Base-by-base conservation (phyloP, 1,284 basidiomycete genomes). In the Tremellales sp. region DNA sequence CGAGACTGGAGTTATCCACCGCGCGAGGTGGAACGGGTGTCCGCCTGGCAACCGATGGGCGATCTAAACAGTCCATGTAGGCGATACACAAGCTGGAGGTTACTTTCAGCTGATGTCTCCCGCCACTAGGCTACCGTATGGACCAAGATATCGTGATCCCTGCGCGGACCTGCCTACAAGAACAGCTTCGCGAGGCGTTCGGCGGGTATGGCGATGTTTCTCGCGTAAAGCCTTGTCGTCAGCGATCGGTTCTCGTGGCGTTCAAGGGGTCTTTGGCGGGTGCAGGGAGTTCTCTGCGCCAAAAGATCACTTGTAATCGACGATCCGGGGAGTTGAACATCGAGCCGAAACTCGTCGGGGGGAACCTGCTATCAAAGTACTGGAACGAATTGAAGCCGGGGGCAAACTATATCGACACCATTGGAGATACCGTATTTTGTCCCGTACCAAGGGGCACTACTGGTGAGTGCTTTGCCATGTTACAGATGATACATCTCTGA, bases 121-220 rank as follows among this genome's bases (percentile, higher is more conserved):
- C n/a, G n/a, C 40, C 31, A 16, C 21, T 24, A 53, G 46, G 53
- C 44, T 65, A 65, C 39, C 40, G 40, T 12, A 50, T 52, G 21
- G 60, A 63, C 43, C 64, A 66, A 44, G 62, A 66, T 40, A 51
- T 66, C 10, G 56, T 65, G 22, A 60, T 66, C 10, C 64, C 64
- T 3, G 39, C 62, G 2, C 54, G 64, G 6, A 61, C 57, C 1
- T 66, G 64, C 37, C 37, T 55, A 24, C 54, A 58, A 32, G 57
- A 58, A 21, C 27, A 56, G 22, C 61, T 66, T 6, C 48, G 51
- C 14, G 49, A 48, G 13, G 32, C 24, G 7, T 66, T 58, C 32
- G n/a, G n/a, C n/a, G n/a, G n/a, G n/a, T n/a, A n/a, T n/a, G 47
- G 51, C n/a, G 41, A 53, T 32, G 40, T 57, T 5, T 14, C 37